Conservation (phyloP, 495 filamentous ascomycete species). For the Talaromyces adpressus region DNA sequence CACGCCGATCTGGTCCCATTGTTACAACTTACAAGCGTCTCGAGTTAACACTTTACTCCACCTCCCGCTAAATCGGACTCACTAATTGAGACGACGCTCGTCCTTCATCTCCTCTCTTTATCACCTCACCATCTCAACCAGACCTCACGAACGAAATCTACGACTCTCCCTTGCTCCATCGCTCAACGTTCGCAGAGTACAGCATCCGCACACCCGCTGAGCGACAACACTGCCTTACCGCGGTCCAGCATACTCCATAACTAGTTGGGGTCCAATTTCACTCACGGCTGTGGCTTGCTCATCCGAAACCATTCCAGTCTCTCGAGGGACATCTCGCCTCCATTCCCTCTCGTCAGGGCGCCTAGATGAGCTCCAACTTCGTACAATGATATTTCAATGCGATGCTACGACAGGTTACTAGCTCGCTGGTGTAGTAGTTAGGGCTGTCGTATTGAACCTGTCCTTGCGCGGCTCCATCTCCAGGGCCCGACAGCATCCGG, state of each 20-base stretch:
- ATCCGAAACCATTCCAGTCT: background rate
- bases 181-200: background rate
- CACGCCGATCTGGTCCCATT: background rate
- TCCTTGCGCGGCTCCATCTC: background rate
- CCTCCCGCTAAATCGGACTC: background rate
- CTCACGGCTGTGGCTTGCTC: constrained; percentile 2
- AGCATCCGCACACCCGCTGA: background rate
- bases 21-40: background rate
- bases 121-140: background rate
- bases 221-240: background rate
- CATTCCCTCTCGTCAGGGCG: background rate
- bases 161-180: background rate
- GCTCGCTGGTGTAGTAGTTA: background rate
- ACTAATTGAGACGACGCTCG: background rate
- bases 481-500: background rate
- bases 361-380: background rate
- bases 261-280: constrained; percentile 1
- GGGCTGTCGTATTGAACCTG: background rate
- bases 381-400: constrained; percentile 2
- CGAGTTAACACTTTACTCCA: no score
- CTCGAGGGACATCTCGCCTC: background rate
- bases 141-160: background rate
- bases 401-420: background rate
- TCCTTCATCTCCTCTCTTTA: background rate
- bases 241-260: background rate